A percentile compares a stretch with the other conserved stretches of the same genome.
phyloP scores from a whole-genome alignment of 2,329 filamentous ascomycete genomes.

The Diplodia seriata region DNA sequence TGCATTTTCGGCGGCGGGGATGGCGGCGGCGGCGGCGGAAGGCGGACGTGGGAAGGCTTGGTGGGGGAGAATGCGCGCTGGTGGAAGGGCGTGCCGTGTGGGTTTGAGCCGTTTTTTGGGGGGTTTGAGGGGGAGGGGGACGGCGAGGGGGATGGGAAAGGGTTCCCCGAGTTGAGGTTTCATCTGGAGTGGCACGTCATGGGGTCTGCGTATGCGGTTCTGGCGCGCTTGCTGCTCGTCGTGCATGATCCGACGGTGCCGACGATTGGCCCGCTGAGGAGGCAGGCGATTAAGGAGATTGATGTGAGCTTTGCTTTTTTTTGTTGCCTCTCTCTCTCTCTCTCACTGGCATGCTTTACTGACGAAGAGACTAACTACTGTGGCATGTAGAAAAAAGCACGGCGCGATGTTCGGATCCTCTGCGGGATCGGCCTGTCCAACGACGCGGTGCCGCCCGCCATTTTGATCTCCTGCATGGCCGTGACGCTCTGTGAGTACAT shows the following conservation, averaged over 20 bases:
- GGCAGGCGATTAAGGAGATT: slow-evolving; percentile 42
- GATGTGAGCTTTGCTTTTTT: slow-evolving; percentile 36
- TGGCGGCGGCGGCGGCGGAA: neutral
- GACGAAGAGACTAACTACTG: too few relatives aligned
- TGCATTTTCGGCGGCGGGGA: neutral
- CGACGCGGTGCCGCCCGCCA: slow-evolving; percentile 43
- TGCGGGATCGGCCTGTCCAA: slow-evolving; percentile 47
- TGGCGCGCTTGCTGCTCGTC: slow-evolving; percentile 46
- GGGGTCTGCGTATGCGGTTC: slow-evolving; percentile 42
- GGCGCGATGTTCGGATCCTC: slow-evolving; percentile 40
- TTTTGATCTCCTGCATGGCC: slow-evolving; percentile 47
- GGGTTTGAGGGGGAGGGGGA: neutral
- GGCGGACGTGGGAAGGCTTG: slow-evolving; percentile 40
- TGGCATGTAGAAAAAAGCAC: slow-evolving; percentile 2
- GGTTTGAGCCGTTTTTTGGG: slow-evolving; percentile 43
- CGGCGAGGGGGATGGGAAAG: neutral
- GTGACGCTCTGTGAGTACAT: slow-evolving; percentile 43
- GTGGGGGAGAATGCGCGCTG: slow-evolving; percentile 47
- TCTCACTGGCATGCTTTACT: too few relatives aligned
- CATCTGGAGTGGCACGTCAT: slow-evolving; percentile 44
- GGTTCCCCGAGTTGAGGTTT: slow-evolving; percentile 46
- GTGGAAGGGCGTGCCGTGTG: slow-evolving; percentile 43
- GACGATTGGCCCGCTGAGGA: slow-evolving; percentile 45
- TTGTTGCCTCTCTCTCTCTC: too few relatives aligned
- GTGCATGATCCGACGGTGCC: slow-evolving; percentile 48